Base-by-base conservation (phyloP, 306 rosid species). In the Lagenaria siceraria region DNA sequence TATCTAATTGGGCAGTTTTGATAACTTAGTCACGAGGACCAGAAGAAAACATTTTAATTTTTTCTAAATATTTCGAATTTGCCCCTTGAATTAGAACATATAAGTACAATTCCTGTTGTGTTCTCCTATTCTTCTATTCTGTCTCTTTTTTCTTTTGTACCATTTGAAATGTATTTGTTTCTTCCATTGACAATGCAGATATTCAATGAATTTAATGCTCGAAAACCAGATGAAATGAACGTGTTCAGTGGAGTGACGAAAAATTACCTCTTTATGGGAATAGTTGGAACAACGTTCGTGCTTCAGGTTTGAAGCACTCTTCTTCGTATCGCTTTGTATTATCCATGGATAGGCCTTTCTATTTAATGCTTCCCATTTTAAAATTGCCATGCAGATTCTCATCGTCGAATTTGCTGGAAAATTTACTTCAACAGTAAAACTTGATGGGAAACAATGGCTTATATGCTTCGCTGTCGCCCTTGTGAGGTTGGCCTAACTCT, bases 161-260 rank as follows among this genome's bases (percentile, higher is more conserved):
- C 21, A 36, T 64, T 33, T 64, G 71, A 64, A 33, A 49, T 17
- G 2, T 7, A 5, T 65, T 8, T 36, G 8, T 65, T 18, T 3
- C 38, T 49, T 54, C 63, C 80, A 55, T 77, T 63, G 43, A 33
- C 79, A 51, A 48, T 80, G 66, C 90, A 94, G 98, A 87, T 94
- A 83, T 94, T 90, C 76, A 92, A 94, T 8, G 97, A 94, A 86
- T 90, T 94, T 86, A 94, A 94, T 72, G 95, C 98, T 79, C 91
- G 97, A 59, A 94, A 94, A 78, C 97, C 97, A 53, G 98, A 92
- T 8, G 92, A 88, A 84, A 78, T 89, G 74, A 92, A 94, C 69
- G 91, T 88, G 33, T 94, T 94, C 86, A 51, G 52, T 29, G 98
- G 98, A 82, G 90, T 94, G 72, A 89, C 92, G 2, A 90, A 84